Base-by-base conservation (phyloP, 202 grass and related monocot species). In the Dendrocalamus latiflorus region DNA sequence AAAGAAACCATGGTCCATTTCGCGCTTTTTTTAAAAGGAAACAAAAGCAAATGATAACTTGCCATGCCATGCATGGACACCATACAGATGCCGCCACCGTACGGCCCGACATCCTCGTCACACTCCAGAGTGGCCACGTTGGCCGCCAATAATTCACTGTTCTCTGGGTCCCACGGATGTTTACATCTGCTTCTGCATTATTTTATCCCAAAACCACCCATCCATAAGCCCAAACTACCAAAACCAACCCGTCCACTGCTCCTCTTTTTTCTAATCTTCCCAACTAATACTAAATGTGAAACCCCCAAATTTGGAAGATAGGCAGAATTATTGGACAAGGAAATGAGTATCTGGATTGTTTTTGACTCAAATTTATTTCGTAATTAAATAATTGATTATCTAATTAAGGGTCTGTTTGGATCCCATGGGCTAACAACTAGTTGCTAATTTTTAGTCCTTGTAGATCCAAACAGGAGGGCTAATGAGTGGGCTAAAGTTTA, bases 61-160 rank as follows among this genome's bases (percentile, higher is more conserved):
- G 12, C 25, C 24, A 61, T 15, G 12, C 6, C n/a, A 24, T 22
- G 30, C 3, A 55, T 50, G 72, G 16, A 11, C 18, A 39, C 20
- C 11, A 11, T 17, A 3, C 18, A 11, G 45, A 65, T 56, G 64
- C 65, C 1, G 26, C 26, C 34, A 65, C 45, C 26, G 28, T 18
- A 71, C 7, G 42, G 11, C 3, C 5, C 2, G 13, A 4, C 11
- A 49, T 55, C 71, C 20, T 63, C 33, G 68, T 43, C 82, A 69
- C 30, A 17, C 15, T 78, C 55, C 55, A 72, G 44, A 69, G 28
- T 36, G 50, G 77, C 68, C 84, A 86, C 77, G 77, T 58, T 25
- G 55, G 1, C 21, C 22, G 16, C 66, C 65, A 72, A 63, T 43
- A 64, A 72, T 85, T 44, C 75, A 54, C 26, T 14, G 15, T 15